These are phyloP conservation scores for Babesia microti DNA, from an alignment of 169 alveolate genomes.

Conservation along the genomic window DNA sequence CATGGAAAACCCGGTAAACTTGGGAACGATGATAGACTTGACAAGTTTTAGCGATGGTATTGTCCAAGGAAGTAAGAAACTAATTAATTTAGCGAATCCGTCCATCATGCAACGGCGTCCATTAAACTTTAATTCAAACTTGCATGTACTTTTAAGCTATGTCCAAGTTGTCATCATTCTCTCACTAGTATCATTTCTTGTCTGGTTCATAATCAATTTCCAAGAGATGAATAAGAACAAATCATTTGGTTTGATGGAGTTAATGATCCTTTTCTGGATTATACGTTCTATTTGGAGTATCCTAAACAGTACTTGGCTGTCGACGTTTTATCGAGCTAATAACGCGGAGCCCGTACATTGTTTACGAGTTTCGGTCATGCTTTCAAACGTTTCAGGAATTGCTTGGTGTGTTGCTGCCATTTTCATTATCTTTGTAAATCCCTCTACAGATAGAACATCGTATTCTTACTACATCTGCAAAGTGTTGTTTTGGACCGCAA, in stretches of 20 bases:
- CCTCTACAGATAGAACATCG: slow-evolving; percentile 10
- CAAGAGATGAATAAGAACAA: neutral
- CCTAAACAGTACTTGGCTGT: slow-evolving; percentile 18
- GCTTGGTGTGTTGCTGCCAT: slow-evolving; percentile 26
- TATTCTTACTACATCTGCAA: slow-evolving; percentile 19
- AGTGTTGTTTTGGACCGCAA: slow-evolving; percentile 24
- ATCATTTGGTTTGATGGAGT: slow-evolving; percentile 15
- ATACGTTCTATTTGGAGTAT: slow-evolving; percentile 11
- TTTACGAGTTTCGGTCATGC: slow-evolving; percentile 2
- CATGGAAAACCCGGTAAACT: too few relatives aligned
- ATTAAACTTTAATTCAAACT: too few relatives aligned
- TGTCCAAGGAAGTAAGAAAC: too few relatives aligned
- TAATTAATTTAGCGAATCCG: too few relatives aligned
- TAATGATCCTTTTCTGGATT: slow-evolving; percentile 26
- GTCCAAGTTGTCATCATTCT: too few relatives aligned
- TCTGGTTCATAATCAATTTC: slow-evolving; percentile 2
- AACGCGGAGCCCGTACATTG: neutral
- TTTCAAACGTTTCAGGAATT: slow-evolving; percentile 6
- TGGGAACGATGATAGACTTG: too few relatives aligned
- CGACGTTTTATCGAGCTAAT: slow-evolving; percentile 7
- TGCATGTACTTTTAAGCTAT: too few relatives aligned
- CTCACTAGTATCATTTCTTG: too few relatives aligned
- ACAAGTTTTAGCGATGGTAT: too few relatives aligned
- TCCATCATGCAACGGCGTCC: too few relatives aligned
- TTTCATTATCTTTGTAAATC: slow-evolving; percentile 6